A percentile compares a stretch with the other conserved stretches of the same genome.
Evolutionary conservation across 2,329 filamentous ascomycete species (phyloP).

Genomic region (Exserohilum rostratum): DNA sequence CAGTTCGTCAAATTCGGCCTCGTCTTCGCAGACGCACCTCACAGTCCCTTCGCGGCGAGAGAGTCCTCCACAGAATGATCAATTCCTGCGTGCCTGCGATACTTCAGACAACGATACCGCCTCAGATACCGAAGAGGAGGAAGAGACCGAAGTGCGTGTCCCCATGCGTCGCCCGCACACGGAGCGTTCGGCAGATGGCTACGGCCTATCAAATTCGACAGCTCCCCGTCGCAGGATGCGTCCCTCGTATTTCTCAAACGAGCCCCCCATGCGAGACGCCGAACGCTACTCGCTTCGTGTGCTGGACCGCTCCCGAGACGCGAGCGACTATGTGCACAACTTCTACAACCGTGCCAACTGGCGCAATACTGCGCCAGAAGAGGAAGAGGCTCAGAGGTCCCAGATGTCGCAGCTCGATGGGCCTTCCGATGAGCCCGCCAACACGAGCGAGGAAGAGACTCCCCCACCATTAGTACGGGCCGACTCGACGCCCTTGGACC

Average conservation of each 20-base stretch:
- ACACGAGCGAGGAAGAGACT: constrained; percentile 27
- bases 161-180: constrained; percentile 25
- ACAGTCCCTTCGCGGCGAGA: constrained; percentile 46
- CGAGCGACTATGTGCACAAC: constrained; percentile 36
- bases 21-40: constrained; percentile 47
- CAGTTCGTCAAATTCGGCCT: constrained; percentile 52
- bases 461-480: constrained; percentile 9
- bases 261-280: constrained; percentile 36
- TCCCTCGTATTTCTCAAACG: constrained; percentile 29
- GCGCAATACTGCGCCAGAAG: constrained; percentile 11
- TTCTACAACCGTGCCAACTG: constrained; percentile 28
- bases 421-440: constrained; percentile 24
- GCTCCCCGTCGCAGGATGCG: constrained; percentile 22
- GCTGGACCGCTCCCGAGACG: constrained; percentile 34
- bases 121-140: constrained; percentile 59
- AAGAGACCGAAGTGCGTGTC: constrained; percentile 46
- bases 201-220: constrained; percentile 11
- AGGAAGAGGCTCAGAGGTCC: constrained; percentile 7
- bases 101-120: constrained; percentile 50
- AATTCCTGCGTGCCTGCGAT: constrained; percentile 59
- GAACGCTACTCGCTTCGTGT: constrained; percentile 37
- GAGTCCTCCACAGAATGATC: constrained; percentile 45
- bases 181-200: constrained; percentile 24
- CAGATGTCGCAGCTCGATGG: constrained; percentile 25
- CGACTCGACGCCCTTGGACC: constrained; percentile 31